Conservation (phyloP, 768 basidiomycete genomes). For the Neoboletus subvelutipes region DNA sequence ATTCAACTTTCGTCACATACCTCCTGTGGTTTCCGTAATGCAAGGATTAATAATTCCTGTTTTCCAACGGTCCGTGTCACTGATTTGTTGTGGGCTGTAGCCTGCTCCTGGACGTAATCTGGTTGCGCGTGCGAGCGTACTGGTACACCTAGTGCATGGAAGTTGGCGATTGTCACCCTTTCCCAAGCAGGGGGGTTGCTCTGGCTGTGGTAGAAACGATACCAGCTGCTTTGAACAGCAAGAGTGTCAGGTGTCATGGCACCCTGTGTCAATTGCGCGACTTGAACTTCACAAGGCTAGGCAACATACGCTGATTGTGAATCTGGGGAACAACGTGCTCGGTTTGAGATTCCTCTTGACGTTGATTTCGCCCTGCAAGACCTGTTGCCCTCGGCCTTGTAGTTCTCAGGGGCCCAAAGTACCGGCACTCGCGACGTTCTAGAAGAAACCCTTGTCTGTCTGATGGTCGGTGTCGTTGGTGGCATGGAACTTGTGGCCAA, state of each 20-base stretch:
- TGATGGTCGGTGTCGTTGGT: constrained; percentile 38
- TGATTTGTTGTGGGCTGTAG: constrained; percentile 48
- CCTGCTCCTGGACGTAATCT: constrained; percentile 43
- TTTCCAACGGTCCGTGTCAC: constrained; percentile 47
- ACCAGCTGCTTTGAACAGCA: constrained; percentile 43
- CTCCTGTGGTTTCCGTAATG: constrained; percentile 13
- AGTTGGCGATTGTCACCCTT: constrained; percentile 39
- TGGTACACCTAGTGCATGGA: constrained; percentile 38
- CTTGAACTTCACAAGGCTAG: not conserved
- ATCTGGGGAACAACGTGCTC: constrained; percentile 41
- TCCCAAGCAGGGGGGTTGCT: constrained; percentile 35
- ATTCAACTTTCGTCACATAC: not conserved
- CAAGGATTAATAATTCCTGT: constrained; percentile 52
- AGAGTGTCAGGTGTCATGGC: constrained; percentile 43
- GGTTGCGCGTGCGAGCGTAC: constrained; percentile 51
- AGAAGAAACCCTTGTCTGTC: constrained; percentile 47
- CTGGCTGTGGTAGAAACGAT: constrained; percentile 32
- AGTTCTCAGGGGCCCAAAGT: constrained; percentile 42
- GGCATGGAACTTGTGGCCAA: constrained; percentile 48
- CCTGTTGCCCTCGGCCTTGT: constrained; percentile 31
- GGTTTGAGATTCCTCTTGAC: constrained; percentile 44
- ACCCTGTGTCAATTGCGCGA: not conserved
- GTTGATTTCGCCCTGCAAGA: constrained; percentile 50
- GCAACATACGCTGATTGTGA: constrained; percentile 45
- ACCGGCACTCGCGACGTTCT: constrained; percentile 41